Evolutionary conservation across 2,329 filamentous ascomycete genomes (phyloP).

Genomic region (Aspergillus ustus): DNA sequence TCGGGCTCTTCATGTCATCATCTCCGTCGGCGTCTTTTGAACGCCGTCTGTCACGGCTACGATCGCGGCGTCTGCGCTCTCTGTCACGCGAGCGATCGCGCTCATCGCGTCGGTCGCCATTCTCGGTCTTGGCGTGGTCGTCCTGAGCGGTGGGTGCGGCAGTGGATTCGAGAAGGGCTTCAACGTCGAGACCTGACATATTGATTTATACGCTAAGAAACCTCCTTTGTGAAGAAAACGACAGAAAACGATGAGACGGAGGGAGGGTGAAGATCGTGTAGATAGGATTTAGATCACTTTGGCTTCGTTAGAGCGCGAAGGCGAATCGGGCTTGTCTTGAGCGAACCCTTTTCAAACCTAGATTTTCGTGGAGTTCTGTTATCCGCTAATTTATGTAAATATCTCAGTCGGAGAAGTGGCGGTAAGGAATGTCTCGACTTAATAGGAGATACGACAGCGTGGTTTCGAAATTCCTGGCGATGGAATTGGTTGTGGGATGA

Average conservation of each 20-base stretch:
- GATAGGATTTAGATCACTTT: slow-evolving; percentile 43
- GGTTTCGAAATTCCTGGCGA: not conserved
- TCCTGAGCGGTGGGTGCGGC: slow-evolving; percentile 64
- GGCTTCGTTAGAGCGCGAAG: slow-evolving; percentile 39
- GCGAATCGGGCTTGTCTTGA: slow-evolving; percentile 30
- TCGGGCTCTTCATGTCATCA: slow-evolving; percentile 66
- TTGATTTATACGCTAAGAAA: slow-evolving; percentile 36
- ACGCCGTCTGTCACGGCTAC: slow-evolving; percentile 59
- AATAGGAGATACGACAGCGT: not conserved
- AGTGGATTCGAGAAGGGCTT: slow-evolving; percentile 86
- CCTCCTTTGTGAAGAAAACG: slow-evolving; percentile 29
- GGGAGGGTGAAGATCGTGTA: slow-evolving; percentile 29
- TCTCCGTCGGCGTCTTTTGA: slow-evolving; percentile 60
- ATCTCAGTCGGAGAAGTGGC: not conserved
- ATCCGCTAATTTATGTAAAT: not conserved
- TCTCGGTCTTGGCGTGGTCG: slow-evolving; percentile 60
- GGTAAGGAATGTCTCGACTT: not conserved
- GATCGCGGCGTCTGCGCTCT: slow-evolving; percentile 64
- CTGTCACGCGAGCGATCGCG: slow-evolving; percentile 63
- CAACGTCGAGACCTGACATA: slow-evolving; percentile 79
- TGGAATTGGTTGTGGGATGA: slow-evolving; percentile 5
- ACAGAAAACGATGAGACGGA: slow-evolving; percentile 25
- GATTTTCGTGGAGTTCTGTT: slow-evolving; percentile 17
- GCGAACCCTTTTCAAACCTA: slow-evolving; percentile 39
- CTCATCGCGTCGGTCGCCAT: slow-evolving; percentile 60